Conservation (phyloP, 768 basidiomycete species). For the Leccinum incarnatum region DNA sequence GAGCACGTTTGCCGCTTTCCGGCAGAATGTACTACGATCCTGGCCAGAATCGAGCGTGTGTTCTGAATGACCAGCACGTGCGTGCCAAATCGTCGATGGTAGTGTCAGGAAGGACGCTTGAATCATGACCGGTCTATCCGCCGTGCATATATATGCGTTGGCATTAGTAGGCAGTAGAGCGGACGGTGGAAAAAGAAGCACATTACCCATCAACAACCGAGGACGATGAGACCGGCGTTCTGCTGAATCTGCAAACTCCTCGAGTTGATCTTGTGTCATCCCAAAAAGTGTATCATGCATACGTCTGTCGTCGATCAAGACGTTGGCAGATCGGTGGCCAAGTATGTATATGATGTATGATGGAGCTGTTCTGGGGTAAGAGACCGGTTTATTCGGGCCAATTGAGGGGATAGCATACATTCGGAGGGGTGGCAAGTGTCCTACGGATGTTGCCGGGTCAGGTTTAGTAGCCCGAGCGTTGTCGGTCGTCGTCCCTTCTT, state of each 20-base stretch:
- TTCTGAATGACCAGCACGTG: conserved; percentile 13
- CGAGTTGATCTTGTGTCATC: not conserved
- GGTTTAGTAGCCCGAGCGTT: too few species aligned
- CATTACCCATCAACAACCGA: not conserved
- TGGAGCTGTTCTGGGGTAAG: not conserved
- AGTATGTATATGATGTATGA: not conserved
- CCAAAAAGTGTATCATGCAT: not conserved
- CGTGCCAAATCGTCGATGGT: not conserved
- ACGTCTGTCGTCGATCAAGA: not conserved
- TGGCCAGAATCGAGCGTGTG: conserved; percentile 25
- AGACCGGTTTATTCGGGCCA: not conserved
- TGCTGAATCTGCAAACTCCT: not conserved
- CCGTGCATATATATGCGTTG: not conserved
- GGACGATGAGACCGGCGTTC: not conserved
- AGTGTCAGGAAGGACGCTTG: not conserved
- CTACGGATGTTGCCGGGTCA: too few species aligned
- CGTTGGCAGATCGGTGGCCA: not conserved
- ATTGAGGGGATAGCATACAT: not conserved
- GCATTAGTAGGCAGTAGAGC: not conserved
- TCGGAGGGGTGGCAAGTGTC: too few species aligned
- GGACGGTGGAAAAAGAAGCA: not conserved
- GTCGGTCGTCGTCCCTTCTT: too few species aligned
- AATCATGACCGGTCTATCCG: not conserved
- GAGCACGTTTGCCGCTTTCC: conserved; percentile 44
- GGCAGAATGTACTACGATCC: conserved; percentile 45